Percentiles rank a stretch among this genome's conserved stretches.
Conservation (phyloP, 2,329 filamentous ascomycete species). For the Venturia asperata region DNA sequence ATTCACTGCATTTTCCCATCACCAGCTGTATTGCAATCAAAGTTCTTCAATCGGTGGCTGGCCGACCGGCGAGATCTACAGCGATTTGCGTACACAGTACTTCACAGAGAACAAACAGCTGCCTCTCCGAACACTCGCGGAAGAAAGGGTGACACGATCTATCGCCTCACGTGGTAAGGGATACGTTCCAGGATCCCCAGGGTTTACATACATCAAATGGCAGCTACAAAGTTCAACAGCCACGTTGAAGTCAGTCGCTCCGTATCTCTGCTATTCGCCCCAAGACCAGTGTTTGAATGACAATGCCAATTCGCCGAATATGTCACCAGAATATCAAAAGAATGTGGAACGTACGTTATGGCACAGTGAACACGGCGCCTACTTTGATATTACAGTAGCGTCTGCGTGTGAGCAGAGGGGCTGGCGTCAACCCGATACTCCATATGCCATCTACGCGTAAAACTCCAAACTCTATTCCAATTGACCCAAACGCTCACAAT, state of each 20-base stretch:
- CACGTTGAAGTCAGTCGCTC: too few species aligned
- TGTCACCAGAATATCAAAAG: not conserved
- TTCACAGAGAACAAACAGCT: not conserved
- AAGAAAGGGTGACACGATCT: not conserved
- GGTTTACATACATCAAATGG: not conserved
- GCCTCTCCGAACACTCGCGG: not conserved
- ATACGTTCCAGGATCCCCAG: not conserved
- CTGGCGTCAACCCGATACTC: not conserved
- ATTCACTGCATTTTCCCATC: too few species aligned
- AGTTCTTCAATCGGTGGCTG: too few species aligned
- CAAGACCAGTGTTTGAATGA: too few species aligned
- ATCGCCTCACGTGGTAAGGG: not conserved
- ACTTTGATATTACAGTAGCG: not conserved
- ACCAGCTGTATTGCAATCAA: too few species aligned
- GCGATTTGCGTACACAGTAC: not conserved
- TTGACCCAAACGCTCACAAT: conserved; percentile 2
- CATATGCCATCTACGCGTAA: not conserved
- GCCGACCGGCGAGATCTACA: not conserved
- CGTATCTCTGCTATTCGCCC: too few species aligned
- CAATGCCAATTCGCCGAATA: too few species aligned
- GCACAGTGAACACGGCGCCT: not conserved
- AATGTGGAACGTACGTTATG: not conserved
- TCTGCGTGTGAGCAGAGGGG: not conserved
- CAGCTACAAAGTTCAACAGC: too few species aligned
- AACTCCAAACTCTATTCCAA: conserved; percentile 7